Conservation (phyloP, 345 rosid species). For the Eucalyptus marginata region DNA sequence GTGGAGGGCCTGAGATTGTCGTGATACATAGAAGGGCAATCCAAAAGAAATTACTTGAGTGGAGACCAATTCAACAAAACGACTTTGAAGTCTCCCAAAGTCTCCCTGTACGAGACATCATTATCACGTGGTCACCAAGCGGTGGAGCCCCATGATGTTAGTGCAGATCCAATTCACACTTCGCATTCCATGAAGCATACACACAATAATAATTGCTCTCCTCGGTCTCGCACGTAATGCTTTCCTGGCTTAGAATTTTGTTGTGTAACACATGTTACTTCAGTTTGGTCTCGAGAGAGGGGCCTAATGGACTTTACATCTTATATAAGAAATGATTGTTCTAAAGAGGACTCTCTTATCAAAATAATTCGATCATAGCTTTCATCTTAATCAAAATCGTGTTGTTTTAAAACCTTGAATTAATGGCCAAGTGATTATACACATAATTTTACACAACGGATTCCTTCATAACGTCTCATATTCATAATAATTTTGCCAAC, state of each 20-base stretch:
- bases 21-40: background rate
- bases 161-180: background rate
- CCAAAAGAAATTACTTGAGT: background rate
- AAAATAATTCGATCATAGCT: fast-evolving
- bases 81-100: background rate
- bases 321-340: too few species aligned
- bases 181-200: background rate
- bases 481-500: too few species aligned
- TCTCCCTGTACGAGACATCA: background rate
- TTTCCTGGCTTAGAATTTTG: too few species aligned
- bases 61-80: background rate
- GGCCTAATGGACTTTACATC: too few species aligned
- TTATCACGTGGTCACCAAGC: fast-evolving
- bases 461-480: too few species aligned
- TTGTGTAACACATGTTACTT: too few species aligned
- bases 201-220: background rate
- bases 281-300: too few species aligned
- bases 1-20: background rate
- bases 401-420: too few species aligned
- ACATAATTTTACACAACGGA: too few species aligned
- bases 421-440: too few species aligned
- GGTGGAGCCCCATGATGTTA: background rate
- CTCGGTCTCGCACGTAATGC: background rate
- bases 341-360: too few species aligned
- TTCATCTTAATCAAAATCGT: too few species aligned